Percentiles rank a stretch among this genome's conserved stretches.
Evolutionary conservation across 768 basidiomycete species (phyloP).

Genomic region (Agaricus blazei): DNA sequence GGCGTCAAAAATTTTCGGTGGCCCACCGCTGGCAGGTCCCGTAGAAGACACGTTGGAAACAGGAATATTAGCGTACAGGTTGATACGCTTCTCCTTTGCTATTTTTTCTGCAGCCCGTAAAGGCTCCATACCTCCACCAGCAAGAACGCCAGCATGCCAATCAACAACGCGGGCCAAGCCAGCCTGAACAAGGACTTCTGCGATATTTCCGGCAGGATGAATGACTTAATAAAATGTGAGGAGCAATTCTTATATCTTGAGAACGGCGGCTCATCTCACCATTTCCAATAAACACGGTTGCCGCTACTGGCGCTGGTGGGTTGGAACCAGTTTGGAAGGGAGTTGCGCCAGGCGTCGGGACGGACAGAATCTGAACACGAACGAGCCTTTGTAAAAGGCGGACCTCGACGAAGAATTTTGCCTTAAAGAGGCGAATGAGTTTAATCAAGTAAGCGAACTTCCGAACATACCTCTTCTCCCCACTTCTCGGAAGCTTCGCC

Average conservation of each 20-base stretch:
- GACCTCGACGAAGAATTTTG: slow-evolving; percentile 90
- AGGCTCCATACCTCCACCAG: slow-evolving; percentile 79
- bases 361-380: slow-evolving; percentile 70
- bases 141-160: slow-evolving; percentile 97
- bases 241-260: background rate
- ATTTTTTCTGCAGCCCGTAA: slow-evolving; percentile 77
- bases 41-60: slow-evolving; percentile 34
- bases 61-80: slow-evolving; percentile 60
- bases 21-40: slow-evolving; percentile 40
- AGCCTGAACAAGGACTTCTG: slow-evolving; percentile 77
- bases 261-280: slow-evolving; percentile 33
- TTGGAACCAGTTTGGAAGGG: slow-evolving; percentile 67
- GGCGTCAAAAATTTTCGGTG: slow-evolving; percentile 63
- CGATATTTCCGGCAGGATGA: slow-evolving; percentile 93
- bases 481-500: slow-evolving; percentile 78
- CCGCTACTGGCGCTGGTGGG: slow-evolving; percentile 53
- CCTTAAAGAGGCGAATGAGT: slow-evolving; percentile 40
- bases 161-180: slow-evolving; percentile 92
- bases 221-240: slow-evolving; percentile 42
- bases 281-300: slow-evolving; percentile 86
- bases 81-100: slow-evolving; percentile 71
- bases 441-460: slow-evolving; percentile 8
- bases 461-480: slow-evolving; percentile 75
- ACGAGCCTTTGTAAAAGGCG: slow-evolving; percentile 78
- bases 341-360: slow-evolving; percentile 73